Evolutionary conservation across 2,329 filamentous ascomycete species (phyloP).

Genomic region (Penicillium sp.): DNA sequence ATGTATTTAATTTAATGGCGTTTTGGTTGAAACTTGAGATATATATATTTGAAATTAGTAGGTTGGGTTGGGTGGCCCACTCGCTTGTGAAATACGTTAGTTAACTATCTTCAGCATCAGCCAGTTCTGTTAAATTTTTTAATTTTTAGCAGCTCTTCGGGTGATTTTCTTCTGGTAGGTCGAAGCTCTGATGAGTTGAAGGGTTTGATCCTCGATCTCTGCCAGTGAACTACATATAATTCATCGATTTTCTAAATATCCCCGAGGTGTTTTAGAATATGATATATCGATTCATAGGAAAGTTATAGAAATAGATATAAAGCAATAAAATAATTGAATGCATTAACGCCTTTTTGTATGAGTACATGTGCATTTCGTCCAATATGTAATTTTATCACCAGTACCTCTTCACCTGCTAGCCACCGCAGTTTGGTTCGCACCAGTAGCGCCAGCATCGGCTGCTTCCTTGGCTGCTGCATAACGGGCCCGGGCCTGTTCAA

Average conservation of each 20-base stretch:
- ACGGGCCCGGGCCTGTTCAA: constrained; percentile 59
- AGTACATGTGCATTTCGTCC: constrained; percentile 7
- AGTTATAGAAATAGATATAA: background rate
- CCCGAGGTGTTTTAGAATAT: background rate
- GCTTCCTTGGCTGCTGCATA: constrained; percentile 51
- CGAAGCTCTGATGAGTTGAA: no score
- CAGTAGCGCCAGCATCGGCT: constrained; percentile 14
- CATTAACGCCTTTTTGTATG: constrained; percentile 9
- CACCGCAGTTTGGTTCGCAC: constrained; percentile 5
- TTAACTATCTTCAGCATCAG: no score
- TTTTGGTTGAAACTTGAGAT: no score
- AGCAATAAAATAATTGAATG: background rate
- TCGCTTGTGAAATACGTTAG: no score
- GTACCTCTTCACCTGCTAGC: background rate
- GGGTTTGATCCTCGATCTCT: no score
- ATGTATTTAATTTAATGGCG: no score
- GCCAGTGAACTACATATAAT: background rate
- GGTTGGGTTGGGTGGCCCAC: no score
- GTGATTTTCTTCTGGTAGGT: no score
- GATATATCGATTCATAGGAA: background rate
- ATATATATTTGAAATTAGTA: no score
- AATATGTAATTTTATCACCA: background rate
- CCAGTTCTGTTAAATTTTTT: no score
- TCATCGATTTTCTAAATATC: background rate
- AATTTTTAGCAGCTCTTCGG: no score